Evolutionary conservation across 352 stramenopile species (phyloP).

Genomic region (Phytophthora citrophthora): DNA sequence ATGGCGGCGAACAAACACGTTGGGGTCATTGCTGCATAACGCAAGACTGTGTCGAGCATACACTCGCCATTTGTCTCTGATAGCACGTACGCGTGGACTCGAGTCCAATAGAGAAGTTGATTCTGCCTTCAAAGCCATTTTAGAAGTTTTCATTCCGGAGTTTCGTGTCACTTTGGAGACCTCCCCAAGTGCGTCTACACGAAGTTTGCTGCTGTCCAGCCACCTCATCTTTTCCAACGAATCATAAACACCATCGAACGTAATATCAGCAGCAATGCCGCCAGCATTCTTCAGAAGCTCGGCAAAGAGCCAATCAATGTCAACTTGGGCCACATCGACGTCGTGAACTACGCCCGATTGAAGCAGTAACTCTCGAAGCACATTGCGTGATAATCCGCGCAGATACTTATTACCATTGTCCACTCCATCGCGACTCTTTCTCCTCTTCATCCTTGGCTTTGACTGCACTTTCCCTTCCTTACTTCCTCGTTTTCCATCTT

Average conservation of each 20-base stretch:
- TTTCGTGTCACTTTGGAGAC: not conserved
- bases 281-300: constrained; percentile 32
- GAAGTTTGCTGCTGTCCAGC: constrained; percentile 38
- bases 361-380: constrained; percentile 48
- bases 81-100: constrained; percentile 7
- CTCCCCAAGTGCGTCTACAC: constrained; percentile 28
- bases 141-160: not conserved
- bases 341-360: constrained; percentile 45
- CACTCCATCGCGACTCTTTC: constrained; percentile 21
- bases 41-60: constrained; percentile 39
- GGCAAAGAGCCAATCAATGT: constrained; percentile 55
- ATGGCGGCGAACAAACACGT: constrained; percentile 51
- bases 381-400: constrained; percentile 40
- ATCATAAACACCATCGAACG: constrained; percentile 48
- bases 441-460: constrained; percentile 38
- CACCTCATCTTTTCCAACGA: constrained; percentile 35
- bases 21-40: constrained; percentile 63
- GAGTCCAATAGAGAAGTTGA: not conserved
- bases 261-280: constrained; percentile 34
- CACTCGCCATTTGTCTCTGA: constrained; percentile 45
- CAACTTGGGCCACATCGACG: constrained; percentile 29
- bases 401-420: constrained; percentile 43
- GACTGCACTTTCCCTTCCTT: constrained; percentile 3
- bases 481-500: not conserved
- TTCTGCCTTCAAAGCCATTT: constrained; percentile 1